A percentile compares a stretch with the other conserved stretches of the same genome.
Conservation (phyloP, 192 early-diverging fungal genomes). For the Mortierella hygrophila region DNA sequence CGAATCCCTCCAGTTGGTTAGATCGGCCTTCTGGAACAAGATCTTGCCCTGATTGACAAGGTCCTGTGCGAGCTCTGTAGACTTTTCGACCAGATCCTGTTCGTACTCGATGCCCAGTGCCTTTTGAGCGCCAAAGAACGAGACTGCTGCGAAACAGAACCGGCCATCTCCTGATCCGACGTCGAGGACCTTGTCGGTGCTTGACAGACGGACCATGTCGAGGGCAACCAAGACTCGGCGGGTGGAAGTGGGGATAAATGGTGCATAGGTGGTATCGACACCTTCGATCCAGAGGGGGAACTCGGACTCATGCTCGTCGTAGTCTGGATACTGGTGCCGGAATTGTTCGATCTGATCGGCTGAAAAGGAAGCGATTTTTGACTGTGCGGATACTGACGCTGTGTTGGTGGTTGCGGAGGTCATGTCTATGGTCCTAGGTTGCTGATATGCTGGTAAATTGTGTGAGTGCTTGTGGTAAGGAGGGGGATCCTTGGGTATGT, state of each 20-base stretch:
- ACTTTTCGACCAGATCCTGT: slow-evolving; percentile 57
- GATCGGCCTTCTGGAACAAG: slow-evolving; percentile 57
- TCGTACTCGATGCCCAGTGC: slow-evolving; percentile 71
- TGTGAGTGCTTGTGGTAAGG: not conserved
- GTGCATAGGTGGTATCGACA: slow-evolving; percentile 65
- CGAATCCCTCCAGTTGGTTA: slow-evolving; percentile 45
- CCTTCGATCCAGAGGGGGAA: slow-evolving; percentile 69
- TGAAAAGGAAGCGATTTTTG: not conserved
- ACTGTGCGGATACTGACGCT: not conserved
- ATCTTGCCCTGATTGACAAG: slow-evolving; percentile 30
- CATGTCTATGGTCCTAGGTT: not conserved
- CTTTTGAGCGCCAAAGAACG: slow-evolving; percentile 51
- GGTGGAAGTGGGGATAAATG: slow-evolving; percentile 70
- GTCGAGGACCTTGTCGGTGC: slow-evolving; percentile 62
- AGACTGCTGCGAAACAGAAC: slow-evolving; percentile 64
- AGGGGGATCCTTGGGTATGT: not conserved
- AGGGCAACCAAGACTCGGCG: slow-evolving; percentile 62
- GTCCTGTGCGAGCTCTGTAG: slow-evolving; percentile 46
- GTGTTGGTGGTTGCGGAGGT: not conserved
- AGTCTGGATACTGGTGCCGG: slow-evolving; percentile 32
- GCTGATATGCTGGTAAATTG: not conserved
- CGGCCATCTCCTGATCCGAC: slow-evolving; percentile 74
- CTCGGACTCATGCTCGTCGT: slow-evolving; percentile 27
- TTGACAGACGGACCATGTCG: slow-evolving; percentile 56
- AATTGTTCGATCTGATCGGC: slow-evolving; percentile 17